Evolutionary conservation across 768 basidiomycete genomes (phyloP).

Genomic region (Lactarius evosmus): DNA sequence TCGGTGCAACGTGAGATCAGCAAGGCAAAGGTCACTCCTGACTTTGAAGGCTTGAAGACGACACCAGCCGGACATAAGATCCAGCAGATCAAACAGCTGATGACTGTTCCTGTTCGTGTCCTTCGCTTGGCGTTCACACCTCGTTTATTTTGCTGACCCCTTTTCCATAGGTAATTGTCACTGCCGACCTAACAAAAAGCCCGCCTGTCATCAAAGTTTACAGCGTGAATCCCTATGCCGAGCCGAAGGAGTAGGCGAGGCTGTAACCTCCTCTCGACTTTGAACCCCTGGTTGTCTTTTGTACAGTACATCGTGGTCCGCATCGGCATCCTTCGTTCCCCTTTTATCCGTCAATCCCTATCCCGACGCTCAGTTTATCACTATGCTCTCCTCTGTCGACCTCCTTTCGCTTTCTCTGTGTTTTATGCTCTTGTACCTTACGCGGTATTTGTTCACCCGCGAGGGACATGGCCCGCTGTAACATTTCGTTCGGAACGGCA

Average conservation of each 20-base stretch:
- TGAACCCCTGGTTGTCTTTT: slow-evolving; percentile 1
- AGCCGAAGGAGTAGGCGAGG: slow-evolving; percentile 42
- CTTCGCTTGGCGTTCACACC: slow-evolving; percentile 1
- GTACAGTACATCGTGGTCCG: slow-evolving; percentile 1
- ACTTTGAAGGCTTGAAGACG: slow-evolving; percentile 79
- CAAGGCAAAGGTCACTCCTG: slow-evolving; percentile 67
- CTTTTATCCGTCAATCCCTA: not conserved
- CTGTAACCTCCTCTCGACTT: not conserved
- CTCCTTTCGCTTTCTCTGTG: slow-evolving; percentile 3
- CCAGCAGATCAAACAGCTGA: slow-evolving; percentile 91
- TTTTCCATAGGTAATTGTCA: slow-evolving; percentile 75
- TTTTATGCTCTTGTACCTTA: slow-evolving; percentile 20
- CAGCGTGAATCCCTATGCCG: slow-evolving; percentile 89
- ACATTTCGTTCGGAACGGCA: slow-evolving; percentile 23
- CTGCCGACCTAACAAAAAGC: slow-evolving; percentile 92
- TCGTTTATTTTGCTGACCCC: slow-evolving; percentile 18
- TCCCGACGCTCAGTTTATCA: not conserved
- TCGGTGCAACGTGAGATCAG: slow-evolving; percentile 79
- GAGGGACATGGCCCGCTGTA: slow-evolving; percentile 20
- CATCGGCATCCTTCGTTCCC: slow-evolving; percentile 1
- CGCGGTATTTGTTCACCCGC: not conserved
- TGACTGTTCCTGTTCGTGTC: slow-evolving; percentile 82
- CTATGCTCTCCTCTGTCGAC: slow-evolving; percentile 16
- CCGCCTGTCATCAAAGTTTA: slow-evolving; percentile 97
- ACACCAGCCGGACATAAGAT: slow-evolving; percentile 83